Base-by-base conservation (phyloP, 2,329 filamentous ascomycete species). In the Alternaria ventricosa region DNA sequence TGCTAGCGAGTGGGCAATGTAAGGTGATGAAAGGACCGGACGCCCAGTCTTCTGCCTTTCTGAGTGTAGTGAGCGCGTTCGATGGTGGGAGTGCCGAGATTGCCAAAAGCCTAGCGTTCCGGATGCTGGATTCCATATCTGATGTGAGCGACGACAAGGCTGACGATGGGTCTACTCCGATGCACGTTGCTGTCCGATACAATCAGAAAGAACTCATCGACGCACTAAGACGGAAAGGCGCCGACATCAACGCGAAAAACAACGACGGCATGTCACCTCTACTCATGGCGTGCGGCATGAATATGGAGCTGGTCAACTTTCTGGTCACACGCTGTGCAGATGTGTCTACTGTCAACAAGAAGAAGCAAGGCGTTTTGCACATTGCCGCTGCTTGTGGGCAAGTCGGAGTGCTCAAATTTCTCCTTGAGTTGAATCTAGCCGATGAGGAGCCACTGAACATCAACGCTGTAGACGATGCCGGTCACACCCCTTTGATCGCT, bases 221-320 rank as follows among this genome's bases (percentile, higher is more conserved):
- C 89, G 80, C 96, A 91, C 57, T 94, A 88, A 79, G 97, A 92
- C 22, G 96, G 83, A 20, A 86, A 85, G 20, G 84, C n/a, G 61
- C 61, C 15, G 53, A 70, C 53, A 61, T 73, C 18, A 65, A 73
- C 43, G 55, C 61, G 6, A 54, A 18, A 3, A 57, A 66, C 43
- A 28, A 56, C 10, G 51, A 50, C 25, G 67, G 67, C 7, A 49
- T 59, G 10, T 71, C 69, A 2, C 70, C 71, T 6, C 64, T 74
- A 43, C 60, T 72, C 5, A 6, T 69, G 1, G 64, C 66, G 9
- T 67, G 66, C 47, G 57, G 68, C 27, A 57, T 55, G 12, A n/a
- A 44, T 3, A 33, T 55, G 3, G 49, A 51, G 1, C 62, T 71
- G 55, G 43, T 69, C 1, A 23, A 49, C 4, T 43, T 62, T 15